phyloP scores from a whole-genome alignment of 257 asterid species.

The Nicotiana paniculata region DNA sequence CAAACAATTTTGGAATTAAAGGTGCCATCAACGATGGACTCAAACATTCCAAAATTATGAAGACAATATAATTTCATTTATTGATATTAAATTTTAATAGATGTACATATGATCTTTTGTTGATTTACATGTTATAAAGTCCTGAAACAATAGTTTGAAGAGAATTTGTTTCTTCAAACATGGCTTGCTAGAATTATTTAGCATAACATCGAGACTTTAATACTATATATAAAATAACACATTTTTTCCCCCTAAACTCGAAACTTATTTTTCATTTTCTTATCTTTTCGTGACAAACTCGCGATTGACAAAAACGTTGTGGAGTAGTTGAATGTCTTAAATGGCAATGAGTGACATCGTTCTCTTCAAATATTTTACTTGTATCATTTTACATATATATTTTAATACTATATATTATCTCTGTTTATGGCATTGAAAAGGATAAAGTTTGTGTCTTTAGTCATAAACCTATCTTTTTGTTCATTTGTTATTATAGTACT shows the following conservation, averaged over 20 bases:
- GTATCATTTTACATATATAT: not conserved
- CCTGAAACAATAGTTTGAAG: not conserved
- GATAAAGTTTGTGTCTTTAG: constrained; percentile 10
- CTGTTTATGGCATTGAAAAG: constrained; percentile 5
- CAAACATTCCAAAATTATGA: not conserved
- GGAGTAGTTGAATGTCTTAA: constrained; percentile 13
- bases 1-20: not conserved
- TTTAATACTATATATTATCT: not conserved
- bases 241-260: no score
- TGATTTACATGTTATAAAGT: not conserved
- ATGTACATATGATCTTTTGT: not conserved
- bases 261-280: no score
- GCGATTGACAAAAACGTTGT: not conserved
- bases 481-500: constrained; percentile 6
- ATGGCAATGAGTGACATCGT: not conserved
- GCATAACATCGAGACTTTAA: no score
- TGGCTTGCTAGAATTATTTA: no score
- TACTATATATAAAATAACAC: no score
- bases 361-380: not conserved
- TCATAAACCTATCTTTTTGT: constrained; percentile 6
- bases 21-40: not conserved
- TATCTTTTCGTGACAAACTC: not conserved
- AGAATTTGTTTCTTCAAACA: not conserved
- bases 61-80: not conserved
- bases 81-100: not conserved